Percentiles rank a stretch among this genome's conserved stretches.
Evolutionary conservation across 257 asterid species (phyloP).

Genomic region (Solanum virginianum): DNA sequence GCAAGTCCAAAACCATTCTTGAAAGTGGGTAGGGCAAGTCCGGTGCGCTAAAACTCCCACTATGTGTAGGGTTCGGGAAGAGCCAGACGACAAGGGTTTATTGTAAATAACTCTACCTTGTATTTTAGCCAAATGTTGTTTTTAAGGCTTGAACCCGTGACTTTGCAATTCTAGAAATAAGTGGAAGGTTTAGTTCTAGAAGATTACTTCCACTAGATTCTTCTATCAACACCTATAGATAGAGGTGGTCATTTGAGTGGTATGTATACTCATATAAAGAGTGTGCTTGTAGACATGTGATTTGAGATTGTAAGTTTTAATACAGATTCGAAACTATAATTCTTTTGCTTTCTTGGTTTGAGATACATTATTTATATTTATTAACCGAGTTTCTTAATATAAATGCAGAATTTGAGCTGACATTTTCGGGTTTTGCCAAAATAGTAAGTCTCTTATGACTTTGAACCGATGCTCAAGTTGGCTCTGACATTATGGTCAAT

Average conservation of each 20-base stretch:
- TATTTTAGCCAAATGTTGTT: too few species aligned
- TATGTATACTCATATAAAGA: neutral
- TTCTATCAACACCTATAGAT: neutral
- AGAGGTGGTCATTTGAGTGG: neutral
- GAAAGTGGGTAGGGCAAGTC: neutral
- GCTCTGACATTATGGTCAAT: neutral
- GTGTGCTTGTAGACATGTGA: neutral
- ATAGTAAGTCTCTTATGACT: neutral
- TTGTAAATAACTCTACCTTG: too few species aligned
- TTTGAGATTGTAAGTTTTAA: neutral
- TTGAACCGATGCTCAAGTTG: constrained; percentile 8
- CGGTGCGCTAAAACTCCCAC: too few species aligned
- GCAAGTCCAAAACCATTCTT: neutral
- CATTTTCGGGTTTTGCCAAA: neutral
- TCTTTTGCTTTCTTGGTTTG: neutral
- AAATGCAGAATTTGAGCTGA: neutral
- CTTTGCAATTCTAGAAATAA: neutral
- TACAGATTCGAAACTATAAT: neutral
- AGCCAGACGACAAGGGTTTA: too few species aligned
- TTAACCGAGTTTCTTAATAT: neutral
- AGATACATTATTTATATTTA: neutral
- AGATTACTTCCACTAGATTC: neutral
- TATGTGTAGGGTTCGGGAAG: too few species aligned
- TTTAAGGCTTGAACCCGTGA: too few species aligned
- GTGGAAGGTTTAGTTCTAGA: neutral